Conservation (phyloP, 2,329 filamentous ascomycete genomes). For the Thyridium curvatum region DNA sequence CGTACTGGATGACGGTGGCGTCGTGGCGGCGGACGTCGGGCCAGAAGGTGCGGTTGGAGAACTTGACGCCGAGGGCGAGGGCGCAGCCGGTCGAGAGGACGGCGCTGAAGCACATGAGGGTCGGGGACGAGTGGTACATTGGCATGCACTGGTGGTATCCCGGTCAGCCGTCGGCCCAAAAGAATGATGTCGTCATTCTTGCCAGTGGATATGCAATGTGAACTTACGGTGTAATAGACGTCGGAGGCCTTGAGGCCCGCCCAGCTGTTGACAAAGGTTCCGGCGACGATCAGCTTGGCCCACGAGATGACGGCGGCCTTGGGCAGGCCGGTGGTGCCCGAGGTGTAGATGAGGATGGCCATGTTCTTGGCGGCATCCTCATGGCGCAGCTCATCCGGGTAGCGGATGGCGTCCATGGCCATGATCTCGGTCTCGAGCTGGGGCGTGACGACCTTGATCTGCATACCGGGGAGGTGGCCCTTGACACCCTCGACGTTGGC, state of each 20-base stretch:
- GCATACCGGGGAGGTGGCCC: constrained; percentile 39
- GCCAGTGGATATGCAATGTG: constrained; percentile 3
- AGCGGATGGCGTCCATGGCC: constrained; percentile 44
- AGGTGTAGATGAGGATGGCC: constrained; percentile 76
- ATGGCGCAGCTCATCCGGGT: constrained; percentile 49
- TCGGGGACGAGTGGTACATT: constrained; percentile 77
- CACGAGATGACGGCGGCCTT: constrained; percentile 75
- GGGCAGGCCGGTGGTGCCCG: constrained; percentile 77
- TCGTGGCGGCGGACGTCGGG: constrained; percentile 62
- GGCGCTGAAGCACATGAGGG: constrained; percentile 60
- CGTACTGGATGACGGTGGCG: constrained; percentile 78
- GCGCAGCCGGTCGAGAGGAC: constrained; percentile 57
- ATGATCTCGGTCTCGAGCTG: constrained; percentile 49
- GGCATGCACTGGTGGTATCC: constrained; percentile 65
- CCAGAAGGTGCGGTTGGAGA: constrained; percentile 75
- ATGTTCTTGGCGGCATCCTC: constrained; percentile 48
- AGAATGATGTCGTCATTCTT: constrained; percentile 5
- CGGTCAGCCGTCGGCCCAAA: too few relatives aligned
- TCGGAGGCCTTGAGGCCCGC: constrained; percentile 56
- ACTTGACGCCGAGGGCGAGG: constrained; percentile 67
- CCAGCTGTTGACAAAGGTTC: constrained; percentile 46
- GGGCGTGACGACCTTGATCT: constrained; percentile 56
- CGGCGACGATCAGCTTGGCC: constrained; percentile 54
- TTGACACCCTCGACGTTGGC: constrained; percentile 54
- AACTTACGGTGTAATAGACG: constrained; percentile 65